Evolutionary conservation across 192 early-diverging fungal species (phyloP), one percentile per base, ranked within the genome.

Genomic region (Podila epicladia): DNA sequence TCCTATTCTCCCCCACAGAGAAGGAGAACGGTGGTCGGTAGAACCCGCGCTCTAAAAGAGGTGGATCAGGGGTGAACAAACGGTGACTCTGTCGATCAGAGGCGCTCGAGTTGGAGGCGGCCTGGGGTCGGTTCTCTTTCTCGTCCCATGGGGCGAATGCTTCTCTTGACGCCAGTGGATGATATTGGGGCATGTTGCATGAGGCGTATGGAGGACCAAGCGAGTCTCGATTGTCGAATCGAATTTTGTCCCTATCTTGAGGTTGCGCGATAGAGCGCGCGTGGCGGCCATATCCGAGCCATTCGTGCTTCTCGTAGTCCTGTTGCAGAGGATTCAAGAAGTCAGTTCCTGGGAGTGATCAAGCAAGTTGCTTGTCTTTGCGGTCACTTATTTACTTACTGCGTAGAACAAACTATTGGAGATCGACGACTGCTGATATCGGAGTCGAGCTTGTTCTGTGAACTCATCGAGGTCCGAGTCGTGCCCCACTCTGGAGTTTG

Each of bases 331-430:
- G 15, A 58, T 38, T 12, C 19, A 1, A 24, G 12, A 1, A 37
- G 20, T 24, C 4, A 41, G 33, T 24, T 28, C 32, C 20, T 15
- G 11, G 22, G 28, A 26, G 49, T 29, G 49, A 38, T 3, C 20
- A 29, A 41, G 4, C 41, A 7, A 11, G 9, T 2, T 41, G 38
- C 0, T 41, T 13, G 38, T 41, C 7, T 41, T 45, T 17, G 15
- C 41, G 28, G 9, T 9, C 7, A 4, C 28, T 53, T 31, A 5
- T 17, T 13, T 9, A 71, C 59, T 48, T 64, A 75, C 73, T 13
- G 67, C 69, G 26, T 64, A 75, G 41, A 75, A 75, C 24, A 75
- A 29, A 28, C 73, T 64, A 26, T 48, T 59, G 19, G 73, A 50
- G n/a, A 45, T 62, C 62, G 32, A 62, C 58, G 6, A 1, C 58